Percentiles rank a stretch among this genome's conserved stretches.
These are phyloP conservation scores for Candida orba DNA, from an alignment of 805 yeast species.

Conservation along the genomic window DNA sequence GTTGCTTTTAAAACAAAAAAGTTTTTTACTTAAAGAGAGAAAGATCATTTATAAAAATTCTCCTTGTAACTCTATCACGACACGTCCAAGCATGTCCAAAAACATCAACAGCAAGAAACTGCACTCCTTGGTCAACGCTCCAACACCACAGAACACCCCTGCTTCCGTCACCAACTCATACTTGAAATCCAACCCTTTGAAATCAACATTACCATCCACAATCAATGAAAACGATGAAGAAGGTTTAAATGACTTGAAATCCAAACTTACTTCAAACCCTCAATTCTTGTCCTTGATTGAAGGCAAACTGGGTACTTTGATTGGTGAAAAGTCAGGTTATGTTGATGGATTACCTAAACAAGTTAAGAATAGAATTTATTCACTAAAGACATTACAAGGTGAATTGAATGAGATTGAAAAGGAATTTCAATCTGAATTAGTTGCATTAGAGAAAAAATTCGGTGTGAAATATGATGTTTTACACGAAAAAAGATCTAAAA, in stretches of 20 bases:
- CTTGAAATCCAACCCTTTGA: conserved; percentile 46
- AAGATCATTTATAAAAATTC: no score
- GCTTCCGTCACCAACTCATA: conserved; percentile 75
- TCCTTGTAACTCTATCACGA: no score
- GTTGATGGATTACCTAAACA: conserved; percentile 64
- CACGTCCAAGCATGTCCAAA: conserved; percentile 48
- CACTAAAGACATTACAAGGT: conserved; percentile 75
- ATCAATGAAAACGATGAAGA: conserved; percentile 62
- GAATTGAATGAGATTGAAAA: conserved; percentile 79
- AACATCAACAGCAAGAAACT: conserved; percentile 73
- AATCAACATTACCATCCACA: conserved; percentile 51
- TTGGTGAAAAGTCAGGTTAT: conserved; percentile 85
- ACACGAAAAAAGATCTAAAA: conserved; percentile 61
- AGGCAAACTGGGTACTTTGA: conserved; percentile 76
- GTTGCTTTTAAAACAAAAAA: neutral
- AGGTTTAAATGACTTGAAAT: conserved; percentile 21
- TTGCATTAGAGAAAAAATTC: conserved; percentile 79
- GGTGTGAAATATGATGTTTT: conserved; percentile 67
- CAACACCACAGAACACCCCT: conserved; percentile 98
- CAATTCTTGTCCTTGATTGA: conserved; percentile 81
- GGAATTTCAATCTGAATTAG: conserved; percentile 83
- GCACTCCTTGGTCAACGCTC: conserved; percentile 82
- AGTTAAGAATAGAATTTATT: conserved; percentile 71
- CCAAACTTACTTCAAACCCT: conserved; percentile 67
- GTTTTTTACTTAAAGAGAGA: no score